phyloP scores from a whole-genome alignment of 2,329 filamentous ascomycete genomes.

The Scortechinia acanthostroma region DNA sequence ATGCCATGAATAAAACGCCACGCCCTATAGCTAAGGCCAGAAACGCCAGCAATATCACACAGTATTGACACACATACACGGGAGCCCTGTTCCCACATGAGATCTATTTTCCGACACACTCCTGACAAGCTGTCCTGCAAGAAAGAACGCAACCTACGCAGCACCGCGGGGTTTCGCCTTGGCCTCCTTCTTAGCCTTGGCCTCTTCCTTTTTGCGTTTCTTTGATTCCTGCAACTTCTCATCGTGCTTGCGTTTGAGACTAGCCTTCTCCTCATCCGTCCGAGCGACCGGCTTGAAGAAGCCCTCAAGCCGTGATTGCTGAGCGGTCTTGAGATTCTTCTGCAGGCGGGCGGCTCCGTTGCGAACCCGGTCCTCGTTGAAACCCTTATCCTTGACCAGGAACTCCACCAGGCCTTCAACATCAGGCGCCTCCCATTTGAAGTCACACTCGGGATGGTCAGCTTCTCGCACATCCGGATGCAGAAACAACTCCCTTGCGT shows the following conservation, averaged over 20 bases:
- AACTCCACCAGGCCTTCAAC: conserved; percentile 83
- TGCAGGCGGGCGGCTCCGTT: conserved; percentile 70
- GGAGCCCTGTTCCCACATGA: no score
- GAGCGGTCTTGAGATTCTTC: conserved; percentile 85
- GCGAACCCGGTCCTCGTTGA: conserved; percentile 88
- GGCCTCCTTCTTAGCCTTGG: conserved; percentile 86
- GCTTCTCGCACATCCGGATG: conserved; percentile 80
- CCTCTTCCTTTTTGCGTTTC: conserved; percentile 89
- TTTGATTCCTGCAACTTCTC: conserved; percentile 87
- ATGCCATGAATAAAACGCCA: no score
- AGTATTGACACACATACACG: no score
- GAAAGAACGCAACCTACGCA: no score
- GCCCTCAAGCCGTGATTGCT: conserved; percentile 85
- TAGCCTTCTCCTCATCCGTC: conserved; percentile 77
- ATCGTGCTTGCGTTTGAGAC: conserved; percentile 85
- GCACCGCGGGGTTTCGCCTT: conserved; percentile 49
- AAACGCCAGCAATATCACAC: no score
- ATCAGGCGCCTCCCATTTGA: conserved; percentile 95
- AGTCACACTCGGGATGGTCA: conserved; percentile 81
- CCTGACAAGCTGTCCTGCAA: no score
- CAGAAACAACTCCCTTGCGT: conserved; percentile 87
- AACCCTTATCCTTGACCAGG: conserved; percentile 88
- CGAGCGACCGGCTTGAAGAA: conserved; percentile 94
- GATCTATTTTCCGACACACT: no score
- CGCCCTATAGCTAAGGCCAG: no score